Conservation (phyloP, 2,329 filamentous ascomycete genomes). For the Calonectria pteridis region DNA sequence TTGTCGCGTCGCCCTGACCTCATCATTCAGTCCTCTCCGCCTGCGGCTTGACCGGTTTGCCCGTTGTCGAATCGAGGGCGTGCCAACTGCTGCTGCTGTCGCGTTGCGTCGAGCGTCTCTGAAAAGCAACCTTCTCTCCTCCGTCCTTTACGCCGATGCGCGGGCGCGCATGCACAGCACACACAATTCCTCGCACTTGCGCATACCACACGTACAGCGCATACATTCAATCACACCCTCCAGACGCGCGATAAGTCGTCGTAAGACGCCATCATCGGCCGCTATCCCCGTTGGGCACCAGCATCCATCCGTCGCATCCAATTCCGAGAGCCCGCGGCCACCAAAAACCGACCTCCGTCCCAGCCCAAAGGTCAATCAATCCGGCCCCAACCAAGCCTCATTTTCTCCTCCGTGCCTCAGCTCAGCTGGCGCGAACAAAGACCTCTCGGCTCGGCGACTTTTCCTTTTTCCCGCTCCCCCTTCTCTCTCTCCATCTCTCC, state of each 20-base stretch:
- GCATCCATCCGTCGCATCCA: conserved; percentile 3
- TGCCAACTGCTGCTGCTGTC: conserved; percentile 27
- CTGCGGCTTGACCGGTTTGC: conserved; percentile 27
- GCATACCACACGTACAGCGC: conserved; percentile 12
- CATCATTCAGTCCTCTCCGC: conserved; percentile 32
- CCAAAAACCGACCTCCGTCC: conserved; percentile 1
- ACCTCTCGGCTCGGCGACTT: neutral
- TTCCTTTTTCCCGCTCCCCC: neutral
- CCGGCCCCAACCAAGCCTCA: conserved; percentile 2
- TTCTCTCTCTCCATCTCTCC: neutral
- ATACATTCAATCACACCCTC: conserved; percentile 18
- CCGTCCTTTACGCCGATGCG: conserved; percentile 18
- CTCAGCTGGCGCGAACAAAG: neutral
- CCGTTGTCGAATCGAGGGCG: conserved; percentile 31
- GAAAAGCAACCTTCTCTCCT: conserved; percentile 11
- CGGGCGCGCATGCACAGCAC: conserved; percentile 3
- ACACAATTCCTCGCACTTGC: neutral
- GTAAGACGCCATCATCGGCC: conserved; percentile 10
- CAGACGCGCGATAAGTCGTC: conserved; percentile 1
- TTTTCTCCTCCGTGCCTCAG: neutral
- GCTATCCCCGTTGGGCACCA: conserved; percentile 28
- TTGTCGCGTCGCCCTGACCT: conserved; percentile 33
- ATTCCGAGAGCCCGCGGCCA: conserved; percentile 4
- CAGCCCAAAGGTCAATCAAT: conserved; percentile 3
- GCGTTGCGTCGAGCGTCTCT: conserved; percentile 9